Percentiles rank a stretch among this genome's conserved stretches.
phyloP scores from a whole-genome alignment of 192 early-diverging fungal genomes.

The Pilaira anomala region DNA sequence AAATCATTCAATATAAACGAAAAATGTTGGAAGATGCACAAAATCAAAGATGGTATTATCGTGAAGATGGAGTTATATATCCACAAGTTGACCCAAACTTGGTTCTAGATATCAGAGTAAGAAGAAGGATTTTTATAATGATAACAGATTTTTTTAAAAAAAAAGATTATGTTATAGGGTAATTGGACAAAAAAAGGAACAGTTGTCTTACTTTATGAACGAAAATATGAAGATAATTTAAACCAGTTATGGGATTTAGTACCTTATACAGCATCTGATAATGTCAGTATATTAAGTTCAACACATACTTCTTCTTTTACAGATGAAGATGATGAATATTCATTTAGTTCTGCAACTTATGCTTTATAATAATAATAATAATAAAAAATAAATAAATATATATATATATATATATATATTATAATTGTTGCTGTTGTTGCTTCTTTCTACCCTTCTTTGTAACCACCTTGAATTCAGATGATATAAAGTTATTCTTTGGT shows the following conservation, averaged over 20 bases:
- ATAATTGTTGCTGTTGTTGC: background rate
- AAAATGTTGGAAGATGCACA: conserved; percentile 31
- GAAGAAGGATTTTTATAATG: background rate
- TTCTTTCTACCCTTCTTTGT: conserved; percentile 26
- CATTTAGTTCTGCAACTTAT: conserved; percentile 37
- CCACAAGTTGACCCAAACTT: conserved; percentile 31
- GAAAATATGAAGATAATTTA: conserved; percentile 31
- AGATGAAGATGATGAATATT: conserved; percentile 26
- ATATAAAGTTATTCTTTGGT: conserved; percentile 4
- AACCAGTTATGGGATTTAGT: conserved; percentile 35
- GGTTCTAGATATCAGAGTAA: conserved; percentile 37
- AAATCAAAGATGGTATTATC: conserved; percentile 36
- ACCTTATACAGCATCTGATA: conserved; percentile 9
- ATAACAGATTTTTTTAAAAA: background rate
- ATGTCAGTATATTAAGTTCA: conserved; percentile 4
- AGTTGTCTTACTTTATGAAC: conserved; percentile 28
- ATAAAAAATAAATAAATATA: background rate
- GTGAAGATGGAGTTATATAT: conserved; percentile 36
- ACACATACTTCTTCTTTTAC: background rate
- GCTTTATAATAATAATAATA: conserved; percentile 20
- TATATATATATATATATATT: conserved; percentile 7
- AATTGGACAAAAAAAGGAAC: conserved; percentile 34
- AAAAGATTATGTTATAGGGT: conserved; percentile 6
- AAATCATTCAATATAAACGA: conserved; percentile 33
- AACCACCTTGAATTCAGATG: conserved; percentile 21